Base-by-base conservation (phyloP, 768 basidiomycete species). In the Trametopsis cervina region DNA sequence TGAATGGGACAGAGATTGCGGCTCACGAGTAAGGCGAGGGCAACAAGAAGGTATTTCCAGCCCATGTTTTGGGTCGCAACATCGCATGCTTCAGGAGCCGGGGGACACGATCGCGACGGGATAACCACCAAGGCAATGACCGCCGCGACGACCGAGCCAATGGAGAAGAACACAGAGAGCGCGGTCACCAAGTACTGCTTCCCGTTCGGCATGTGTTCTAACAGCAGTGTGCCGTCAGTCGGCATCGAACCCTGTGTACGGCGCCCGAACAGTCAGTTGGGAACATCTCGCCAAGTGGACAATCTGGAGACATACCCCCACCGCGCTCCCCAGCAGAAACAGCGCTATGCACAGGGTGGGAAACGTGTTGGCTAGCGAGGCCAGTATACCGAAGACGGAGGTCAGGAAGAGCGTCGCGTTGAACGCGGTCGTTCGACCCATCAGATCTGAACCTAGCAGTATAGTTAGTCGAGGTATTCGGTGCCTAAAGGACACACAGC, bases 361-460 rank as follows among this genome's bases (percentile, higher is more conserved):
- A 61, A 90, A 95, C 0, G 80, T 81, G 36, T 73, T 77, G 0
- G 87, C 72, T 48, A 90, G 79, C 0, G 89, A 85, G 0, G 90
- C 80, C 0, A 84, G 66, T 20, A 94, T 68, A 5, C 94, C 95
- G 59, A 98, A 99, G 1, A 95, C 36, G 17, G 92, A 73, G 0
- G 95, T 94, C 60, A 98, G 81, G 63, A 89, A 85, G 1, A 99
- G 76, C 0, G 96, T 98, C 2, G 82, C 77, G 54, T 97, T 96
- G 70, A 98, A 99, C 0, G 94, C 93, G 2, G 85, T 69, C 47
- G 81, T 87, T 33, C 95, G 82, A 2, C 96, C 96, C 60, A 89
- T 69, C 4, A 95, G 66, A 64, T 98, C 95, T 9, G 93, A 94
- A 54, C 85, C 81, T 79, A 56, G n/a, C 40, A 17, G 13, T 18